Base-by-base conservation (phyloP, 768 basidiomycete genomes). In the Cubamyces sp. region DNA sequence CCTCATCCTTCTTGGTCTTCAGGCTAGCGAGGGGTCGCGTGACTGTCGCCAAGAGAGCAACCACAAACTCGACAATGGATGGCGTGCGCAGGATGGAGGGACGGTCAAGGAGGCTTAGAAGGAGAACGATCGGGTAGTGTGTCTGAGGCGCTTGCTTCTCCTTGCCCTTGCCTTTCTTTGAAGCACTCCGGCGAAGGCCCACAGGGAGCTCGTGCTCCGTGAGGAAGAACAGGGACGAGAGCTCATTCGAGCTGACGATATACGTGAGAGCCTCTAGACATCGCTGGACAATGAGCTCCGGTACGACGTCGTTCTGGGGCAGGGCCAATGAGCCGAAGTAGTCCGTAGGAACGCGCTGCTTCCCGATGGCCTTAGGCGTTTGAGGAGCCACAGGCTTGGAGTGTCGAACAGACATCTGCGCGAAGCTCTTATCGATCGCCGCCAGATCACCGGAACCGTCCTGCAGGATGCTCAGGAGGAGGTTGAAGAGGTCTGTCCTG, bases 151-250 rank as follows among this genome's bases (percentile, higher is more conserved):
- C 77, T 67, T 88, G 89, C 69, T 91, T 94, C 72, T 98, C 96
- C 74, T 97, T 98, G 21, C 94, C 96, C 75, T 97, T 98, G 9
- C 94, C 95, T 74, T 97, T 97, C 75, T 90, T 92, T 19, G 84
- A 84, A 7, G 81, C 75, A 14, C 80, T 74, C 66, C 87, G 84
- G 64, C 87, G 86, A 16, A 96, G 81, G 47, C 90, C 89, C n/a
- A 81, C 82, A 6, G 91, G 88, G 37, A 94, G 79, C 66, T 99
- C 97, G 66, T 98, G 94, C 74, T 99, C 97, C 0, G 88, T 92
- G 62, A 99, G 81, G 86, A 99, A 98, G 82, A 96, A 98, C 18
- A 93, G 75, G 0, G 95, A 90, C 0, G 92, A 91, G 18, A 84
- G 74, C 61, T 94, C 90, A 72, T 97, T 98, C 23, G 87, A 81